Conservation (phyloP, 352 stramenopile genomes). For the Pythium chondricola region DNA sequence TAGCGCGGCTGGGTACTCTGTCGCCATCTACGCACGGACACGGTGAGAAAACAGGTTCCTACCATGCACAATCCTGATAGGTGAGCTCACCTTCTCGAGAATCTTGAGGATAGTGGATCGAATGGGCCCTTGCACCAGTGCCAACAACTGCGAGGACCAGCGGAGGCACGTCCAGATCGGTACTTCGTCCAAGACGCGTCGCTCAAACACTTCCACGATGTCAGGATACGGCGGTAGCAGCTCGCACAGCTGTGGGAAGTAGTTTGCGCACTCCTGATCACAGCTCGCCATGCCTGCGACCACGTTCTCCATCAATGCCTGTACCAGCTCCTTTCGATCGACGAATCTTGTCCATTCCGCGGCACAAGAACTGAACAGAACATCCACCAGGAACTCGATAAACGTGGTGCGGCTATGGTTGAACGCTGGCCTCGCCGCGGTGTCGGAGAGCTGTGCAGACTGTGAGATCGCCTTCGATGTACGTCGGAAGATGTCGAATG, state of each 20-base stretch:
- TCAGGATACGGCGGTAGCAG: slow-evolving; percentile 43
- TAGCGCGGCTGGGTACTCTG: slow-evolving; percentile 60
- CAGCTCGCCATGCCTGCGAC: slow-evolving; percentile 53
- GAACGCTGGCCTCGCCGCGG: slow-evolving; percentile 16
- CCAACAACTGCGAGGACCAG: slow-evolving; percentile 76
- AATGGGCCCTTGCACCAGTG: slow-evolving; percentile 53
- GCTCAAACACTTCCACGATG: slow-evolving; percentile 39
- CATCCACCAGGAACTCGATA: slow-evolving; percentile 64
- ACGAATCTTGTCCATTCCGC: slow-evolving; percentile 32
- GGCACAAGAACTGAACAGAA: slow-evolving; percentile 38
- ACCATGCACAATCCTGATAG: background rate
- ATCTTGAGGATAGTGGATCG: slow-evolving; percentile 46
- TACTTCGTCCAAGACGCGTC: slow-evolving; percentile 34
- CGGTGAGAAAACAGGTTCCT: background rate
- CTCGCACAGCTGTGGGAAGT: slow-evolving; percentile 70
- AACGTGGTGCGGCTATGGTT: slow-evolving; percentile 46
- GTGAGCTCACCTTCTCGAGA: slow-evolving; percentile 59
- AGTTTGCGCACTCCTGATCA: slow-evolving; percentile 61
- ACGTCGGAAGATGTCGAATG: slow-evolving; percentile 55
- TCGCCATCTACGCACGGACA: slow-evolving; percentile 39
- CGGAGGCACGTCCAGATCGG: slow-evolving; percentile 77
- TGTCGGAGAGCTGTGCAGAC: slow-evolving; percentile 14
- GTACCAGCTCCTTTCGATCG: slow-evolving; percentile 32
- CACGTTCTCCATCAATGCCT: slow-evolving; percentile 54
- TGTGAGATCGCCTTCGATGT: slow-evolving; percentile 16